These are phyloP conservation scores for Corymbia citriodora DNA, from an alignment of 441 rosid species.

Conservation along the genomic window DNA sequence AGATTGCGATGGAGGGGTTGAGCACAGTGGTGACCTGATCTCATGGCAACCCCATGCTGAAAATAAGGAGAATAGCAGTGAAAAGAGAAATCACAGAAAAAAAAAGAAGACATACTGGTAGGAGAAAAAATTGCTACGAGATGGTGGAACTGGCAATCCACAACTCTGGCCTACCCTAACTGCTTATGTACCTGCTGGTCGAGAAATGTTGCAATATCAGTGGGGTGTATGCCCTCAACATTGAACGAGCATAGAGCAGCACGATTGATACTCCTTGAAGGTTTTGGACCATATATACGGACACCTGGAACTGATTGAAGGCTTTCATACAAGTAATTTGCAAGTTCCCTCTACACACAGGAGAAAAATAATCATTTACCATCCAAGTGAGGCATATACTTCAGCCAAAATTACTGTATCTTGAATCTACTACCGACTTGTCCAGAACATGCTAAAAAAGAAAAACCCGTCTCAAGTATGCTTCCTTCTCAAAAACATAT, in stretches of 20 bases:
- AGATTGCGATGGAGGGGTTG: slow-evolving; percentile 86
- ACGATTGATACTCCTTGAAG: slow-evolving; percentile 49
- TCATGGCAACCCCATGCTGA: slow-evolving; percentile 96
- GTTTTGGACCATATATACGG: slow-evolving; percentile 81
- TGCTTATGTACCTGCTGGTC: slow-evolving; percentile 66
- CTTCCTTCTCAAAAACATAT: neutral
- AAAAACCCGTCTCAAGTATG: neutral
- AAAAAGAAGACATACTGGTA: neutral
- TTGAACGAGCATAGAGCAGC: slow-evolving; percentile 91
- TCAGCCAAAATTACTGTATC: neutral
- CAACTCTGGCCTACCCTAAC: neutral
- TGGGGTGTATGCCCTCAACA: slow-evolving; percentile 69
- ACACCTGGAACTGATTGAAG: slow-evolving; percentile 50
- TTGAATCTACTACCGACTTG: neutral
- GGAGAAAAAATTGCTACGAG: neutral
- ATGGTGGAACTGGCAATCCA: neutral
- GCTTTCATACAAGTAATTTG: slow-evolving; percentile 63
- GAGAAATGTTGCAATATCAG: slow-evolving; percentile 81
- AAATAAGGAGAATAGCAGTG: slow-evolving; percentile 7
- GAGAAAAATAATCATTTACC: neutral
- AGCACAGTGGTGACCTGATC: slow-evolving; percentile 97
- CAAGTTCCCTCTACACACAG: slow-evolving; percentile 49
- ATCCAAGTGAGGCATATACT: neutral
- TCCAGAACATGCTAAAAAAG: neutral
- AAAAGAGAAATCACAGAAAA: neutral